Evolutionary conservation across 1,284 basidiomycete genomes (phyloP), one percentile per base, ranked within the genome.

Genomic region (Sporisorium scitamineum): DNA sequence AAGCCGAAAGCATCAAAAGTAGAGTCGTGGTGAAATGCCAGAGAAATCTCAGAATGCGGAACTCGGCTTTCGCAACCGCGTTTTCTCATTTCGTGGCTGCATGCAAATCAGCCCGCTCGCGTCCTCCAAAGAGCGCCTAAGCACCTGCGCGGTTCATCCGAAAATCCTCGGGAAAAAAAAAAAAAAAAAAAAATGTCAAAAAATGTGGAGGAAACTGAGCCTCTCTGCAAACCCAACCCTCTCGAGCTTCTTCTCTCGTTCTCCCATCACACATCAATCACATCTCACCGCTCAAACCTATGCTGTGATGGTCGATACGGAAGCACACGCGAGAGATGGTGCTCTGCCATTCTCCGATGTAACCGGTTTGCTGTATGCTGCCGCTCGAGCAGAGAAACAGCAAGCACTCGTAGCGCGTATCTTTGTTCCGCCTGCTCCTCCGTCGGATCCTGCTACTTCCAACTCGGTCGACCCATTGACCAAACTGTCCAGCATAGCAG

Each of bases 321-420:
- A 16, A 2, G n/a, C 47, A n/a, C 50, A 52, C 3, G 41, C 55
- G 5, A 53, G 42, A 42, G 55, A 72, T 51, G 72, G 72, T 9
- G 73, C 68, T n/a, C 53, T 76, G 18, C 73, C 73, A 2, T 71
- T 76, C 61, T 68, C 64, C 24, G 68, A 76, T 34, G 68, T 71
- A 34, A 68, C 60, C 2, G 61, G 58, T 0, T 54, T 76, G 39
- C 68, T 76, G 1, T 22, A 57, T 5, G 68, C 73, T 8, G 68
- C 73, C 8, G 68, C 73, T 8, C 45, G 42, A 13, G 73, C 73
- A 29, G 73, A 76, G 22, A 70, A 60, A 58, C 68, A 70, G 47
- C 73, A 76, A 42, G 73, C 68, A 8, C 61, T 76, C 18, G 54
- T 68, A 5, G 68, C 68, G 20, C 61, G 64, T 34, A 64, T 76